Base-by-base conservation (phyloP, 257 asterid species). In the Solanum megistacrolobum region DNA sequence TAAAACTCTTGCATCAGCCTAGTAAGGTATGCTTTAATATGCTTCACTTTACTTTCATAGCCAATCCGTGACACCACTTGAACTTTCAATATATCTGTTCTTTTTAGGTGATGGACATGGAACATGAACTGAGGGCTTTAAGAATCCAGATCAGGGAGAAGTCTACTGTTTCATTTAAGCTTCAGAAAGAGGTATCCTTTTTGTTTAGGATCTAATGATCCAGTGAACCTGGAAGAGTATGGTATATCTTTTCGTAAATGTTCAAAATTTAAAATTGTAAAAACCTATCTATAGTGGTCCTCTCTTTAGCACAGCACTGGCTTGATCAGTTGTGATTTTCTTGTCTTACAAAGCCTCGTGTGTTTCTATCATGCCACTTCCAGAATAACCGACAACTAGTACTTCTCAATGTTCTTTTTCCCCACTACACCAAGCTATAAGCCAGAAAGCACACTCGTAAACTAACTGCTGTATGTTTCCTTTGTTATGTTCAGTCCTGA, bases 61-160 rank as follows among this genome's bases (percentile, higher is more conserved):
- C 9, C 48, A 20, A 20, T 73, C 23, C 48, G 23, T 73, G 82
- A 73, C 29, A 73, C 20, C 48, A 10, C 18, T n/a, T 35, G 29
- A 35, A 20, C 48, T 73, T 73, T 73, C 82, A 35, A 20, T 20
- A 20, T 20, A 55, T 55, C 25, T 55, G 0, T 66, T 34, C 76
- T 46, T 79, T 91, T 90, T 86, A 97, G 99, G 98, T 97, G 65
- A 94, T 93, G 89, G 99, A 96, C 92, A 96, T 96, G 99, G 98
- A 97, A 88, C 96, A 94, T 71, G 98, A 97, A 89, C 94, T 97
- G 83, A 94, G 94, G 81, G 99, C 95, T 39, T 92, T 97, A 88
- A 93, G 98, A 90, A 89, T 92, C 88, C 98, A 94, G 89, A 95
- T 96, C 78, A 90, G 92, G 88, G 98, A 95, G 91, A 97, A 96